Evolutionary conservation across 768 basidiomycete genomes (phyloP).

Genomic region (Podaxis sp.): DNA sequence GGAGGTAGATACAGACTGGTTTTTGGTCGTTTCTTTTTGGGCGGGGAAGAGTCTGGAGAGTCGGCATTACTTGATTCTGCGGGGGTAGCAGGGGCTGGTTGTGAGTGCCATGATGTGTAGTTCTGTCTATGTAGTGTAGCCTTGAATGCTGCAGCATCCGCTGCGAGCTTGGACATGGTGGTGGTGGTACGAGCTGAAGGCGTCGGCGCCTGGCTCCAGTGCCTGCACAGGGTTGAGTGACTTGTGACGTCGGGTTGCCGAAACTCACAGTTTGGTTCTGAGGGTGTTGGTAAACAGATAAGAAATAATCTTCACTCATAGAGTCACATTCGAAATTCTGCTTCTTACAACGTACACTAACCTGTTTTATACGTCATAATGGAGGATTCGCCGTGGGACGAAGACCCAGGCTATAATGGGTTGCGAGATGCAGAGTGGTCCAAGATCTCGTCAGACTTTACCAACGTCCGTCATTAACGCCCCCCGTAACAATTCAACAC

Average conservation of each 20-base stretch:
- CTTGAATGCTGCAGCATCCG: slow-evolving; percentile 73
- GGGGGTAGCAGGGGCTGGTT: slow-evolving; percentile 37
- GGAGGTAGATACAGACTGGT: slow-evolving; percentile 44
- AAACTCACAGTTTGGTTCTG: neutral
- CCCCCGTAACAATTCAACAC: neutral
- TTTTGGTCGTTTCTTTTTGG: slow-evolving; percentile 67
- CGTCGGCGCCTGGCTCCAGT: neutral
- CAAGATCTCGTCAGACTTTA: slow-evolving; percentile 66
- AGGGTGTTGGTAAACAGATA: neutral
- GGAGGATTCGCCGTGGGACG: slow-evolving; percentile 61
- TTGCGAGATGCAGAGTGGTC: slow-evolving; percentile 60
- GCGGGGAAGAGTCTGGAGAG: slow-evolving; percentile 26
- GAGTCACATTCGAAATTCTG: neutral
- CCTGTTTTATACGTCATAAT: neutral
- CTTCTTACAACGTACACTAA: neutral
- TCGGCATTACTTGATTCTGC: slow-evolving; percentile 19
- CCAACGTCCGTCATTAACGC: slow-evolving; percentile 47
- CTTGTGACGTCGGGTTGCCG: neutral
- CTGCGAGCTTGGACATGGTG: slow-evolving; percentile 63
- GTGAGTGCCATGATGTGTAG: slow-evolving; percentile 75
- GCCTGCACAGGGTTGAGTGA: neutral
- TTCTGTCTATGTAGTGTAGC: slow-evolving; percentile 61
- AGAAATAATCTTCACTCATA: neutral
- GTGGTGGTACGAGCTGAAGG: slow-evolving; percentile 15
- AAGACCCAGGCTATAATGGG: slow-evolving; percentile 32